Conservation (phyloP, 257 asterid species). For the Eucommia ulmoides region DNA sequence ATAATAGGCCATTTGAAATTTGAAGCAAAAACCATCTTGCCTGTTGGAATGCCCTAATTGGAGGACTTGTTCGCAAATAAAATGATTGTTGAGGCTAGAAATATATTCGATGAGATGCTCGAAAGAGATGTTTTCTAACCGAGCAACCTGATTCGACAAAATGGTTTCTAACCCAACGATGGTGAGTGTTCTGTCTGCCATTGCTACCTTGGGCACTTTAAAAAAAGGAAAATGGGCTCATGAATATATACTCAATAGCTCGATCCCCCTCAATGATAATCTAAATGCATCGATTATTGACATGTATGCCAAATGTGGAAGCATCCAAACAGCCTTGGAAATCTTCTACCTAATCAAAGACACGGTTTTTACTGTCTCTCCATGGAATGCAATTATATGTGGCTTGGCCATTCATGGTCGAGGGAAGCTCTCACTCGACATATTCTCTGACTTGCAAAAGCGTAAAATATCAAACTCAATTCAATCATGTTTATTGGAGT, state of each 20-base stretch:
- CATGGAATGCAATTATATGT: conserved; percentile 77
- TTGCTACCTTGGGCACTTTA: no score
- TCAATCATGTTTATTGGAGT: conserved; percentile 56
- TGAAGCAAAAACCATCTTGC: conserved; percentile 60
- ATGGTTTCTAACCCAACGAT: no score
- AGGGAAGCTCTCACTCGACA: conserved; percentile 39
- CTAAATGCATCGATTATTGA: no score
- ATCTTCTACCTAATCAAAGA: conserved; percentile 26
- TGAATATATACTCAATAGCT: no score
- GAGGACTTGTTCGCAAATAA: conserved; percentile 58
- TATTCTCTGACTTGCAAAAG: conserved; percentile 42
- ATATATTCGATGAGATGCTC: conserved; percentile 36
- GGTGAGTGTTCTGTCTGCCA: no score
- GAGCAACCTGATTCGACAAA: no score
- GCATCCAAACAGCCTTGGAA: conserved; percentile 59
- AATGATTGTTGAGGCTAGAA: conserved; percentile 44
- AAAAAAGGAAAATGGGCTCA: no score
- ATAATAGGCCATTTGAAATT: conserved; percentile 67
- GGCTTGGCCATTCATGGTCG: conserved; percentile 73
- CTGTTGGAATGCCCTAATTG: conserved; percentile 77
- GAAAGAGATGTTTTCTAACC: no score
- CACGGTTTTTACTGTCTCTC: conserved; percentile 39
- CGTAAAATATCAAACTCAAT: conserved; percentile 30
- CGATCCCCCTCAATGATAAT: no score
- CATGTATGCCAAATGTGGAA: conserved; percentile 80